Conservation (phyloP, 2,329 filamentous ascomycete genomes). For the Lachnellula suecica region DNA sequence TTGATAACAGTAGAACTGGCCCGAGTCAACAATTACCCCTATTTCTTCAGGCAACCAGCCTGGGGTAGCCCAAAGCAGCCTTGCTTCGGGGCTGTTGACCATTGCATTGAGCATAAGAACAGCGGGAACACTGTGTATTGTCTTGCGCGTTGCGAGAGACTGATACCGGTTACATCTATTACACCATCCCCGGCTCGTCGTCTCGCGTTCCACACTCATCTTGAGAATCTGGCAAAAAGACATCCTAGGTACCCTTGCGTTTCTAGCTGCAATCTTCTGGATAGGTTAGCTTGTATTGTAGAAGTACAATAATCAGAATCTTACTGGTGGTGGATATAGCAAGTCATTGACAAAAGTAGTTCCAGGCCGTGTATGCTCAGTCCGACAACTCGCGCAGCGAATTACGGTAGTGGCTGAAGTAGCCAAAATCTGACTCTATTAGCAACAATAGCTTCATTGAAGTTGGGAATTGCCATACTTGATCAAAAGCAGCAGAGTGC, state of each 20-base stretch:
- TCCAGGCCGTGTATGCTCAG: slow-evolving; percentile 78
- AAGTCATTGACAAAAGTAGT: slow-evolving; percentile 84
- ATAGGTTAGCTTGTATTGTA: slow-evolving; percentile 13
- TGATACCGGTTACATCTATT: slow-evolving; percentile 88
- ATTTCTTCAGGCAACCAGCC: slow-evolving; percentile 94
- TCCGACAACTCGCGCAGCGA: slow-evolving; percentile 81
- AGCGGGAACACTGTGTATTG: slow-evolving; percentile 75
- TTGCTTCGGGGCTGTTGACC: slow-evolving; percentile 68
- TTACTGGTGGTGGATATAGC: slow-evolving; percentile 63
- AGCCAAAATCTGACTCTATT: slow-evolving; percentile 51
- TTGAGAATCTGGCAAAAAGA: slow-evolving; percentile 93
- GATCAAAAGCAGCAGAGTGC: slow-evolving; percentile 65
- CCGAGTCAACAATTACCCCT: slow-evolving; percentile 84
- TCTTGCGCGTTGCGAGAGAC: slow-evolving; percentile 80
- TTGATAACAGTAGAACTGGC: slow-evolving; percentile 94
- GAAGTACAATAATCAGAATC: background rate
- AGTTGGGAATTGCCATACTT: slow-evolving; percentile 42
- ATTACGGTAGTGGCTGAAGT: slow-evolving; percentile 74
- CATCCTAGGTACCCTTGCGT: slow-evolving; percentile 51
- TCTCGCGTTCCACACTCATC: slow-evolving; percentile 84
- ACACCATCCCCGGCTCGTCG: slow-evolving; percentile 90
- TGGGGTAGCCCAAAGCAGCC: slow-evolving; percentile 81
- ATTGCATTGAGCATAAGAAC: slow-evolving; percentile 90
- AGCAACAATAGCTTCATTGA: slow-evolving; percentile 15
- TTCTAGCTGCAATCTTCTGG: slow-evolving; percentile 49